These are phyloP conservation scores for Sclerotinia trifoliorum DNA, from an alignment of 2,329 filamentous ascomycete genomes.

Conservation along the genomic window DNA sequence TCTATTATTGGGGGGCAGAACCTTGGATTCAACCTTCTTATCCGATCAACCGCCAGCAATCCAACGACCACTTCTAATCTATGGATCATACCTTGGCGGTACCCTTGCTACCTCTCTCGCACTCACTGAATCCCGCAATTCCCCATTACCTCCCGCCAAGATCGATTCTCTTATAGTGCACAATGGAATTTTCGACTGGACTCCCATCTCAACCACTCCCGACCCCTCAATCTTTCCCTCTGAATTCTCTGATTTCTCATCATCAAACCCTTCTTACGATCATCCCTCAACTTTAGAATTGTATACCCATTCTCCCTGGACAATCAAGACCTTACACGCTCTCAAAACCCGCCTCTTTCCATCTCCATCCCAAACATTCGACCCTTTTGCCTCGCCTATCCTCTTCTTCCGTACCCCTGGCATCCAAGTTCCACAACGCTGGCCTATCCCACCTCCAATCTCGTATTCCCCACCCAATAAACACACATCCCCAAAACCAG, in stretches of 20 bases:
- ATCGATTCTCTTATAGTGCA: slow-evolving; percentile 51
- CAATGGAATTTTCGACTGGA: slow-evolving; percentile 66
- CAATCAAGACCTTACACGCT: slow-evolving; percentile 28
- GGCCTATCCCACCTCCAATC: slow-evolving; percentile 23
- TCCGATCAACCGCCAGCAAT: slow-evolving; percentile 29
- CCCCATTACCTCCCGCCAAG: slow-evolving; percentile 41
- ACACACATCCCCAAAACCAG: background rate
- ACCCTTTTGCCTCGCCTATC: slow-evolving; percentile 57
- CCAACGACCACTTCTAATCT: slow-evolving; percentile 45
- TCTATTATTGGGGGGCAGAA: slow-evolving; percentile 15
- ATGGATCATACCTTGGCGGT: slow-evolving; percentile 58
- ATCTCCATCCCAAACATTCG: slow-evolving; percentile 52
- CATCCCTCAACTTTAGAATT: background rate
- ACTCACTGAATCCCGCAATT: slow-evolving; percentile 51
- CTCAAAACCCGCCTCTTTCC: slow-evolving; percentile 50
- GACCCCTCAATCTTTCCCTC: background rate
- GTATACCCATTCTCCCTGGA: slow-evolving; percentile 25
- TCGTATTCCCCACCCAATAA: slow-evolving; percentile 2
- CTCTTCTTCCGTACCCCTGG: slow-evolving; percentile 58
- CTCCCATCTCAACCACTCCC: slow-evolving; percentile 55
- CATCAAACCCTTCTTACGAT: background rate
- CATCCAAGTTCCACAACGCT: slow-evolving; percentile 29
- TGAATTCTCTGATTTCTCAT: background rate
- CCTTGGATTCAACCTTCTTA: background rate
- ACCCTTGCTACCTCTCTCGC: slow-evolving; percentile 56